Evolutionary conservation across 2,329 filamentous ascomycete genomes (phyloP).

Genomic region (Onygenales sp.): DNA sequence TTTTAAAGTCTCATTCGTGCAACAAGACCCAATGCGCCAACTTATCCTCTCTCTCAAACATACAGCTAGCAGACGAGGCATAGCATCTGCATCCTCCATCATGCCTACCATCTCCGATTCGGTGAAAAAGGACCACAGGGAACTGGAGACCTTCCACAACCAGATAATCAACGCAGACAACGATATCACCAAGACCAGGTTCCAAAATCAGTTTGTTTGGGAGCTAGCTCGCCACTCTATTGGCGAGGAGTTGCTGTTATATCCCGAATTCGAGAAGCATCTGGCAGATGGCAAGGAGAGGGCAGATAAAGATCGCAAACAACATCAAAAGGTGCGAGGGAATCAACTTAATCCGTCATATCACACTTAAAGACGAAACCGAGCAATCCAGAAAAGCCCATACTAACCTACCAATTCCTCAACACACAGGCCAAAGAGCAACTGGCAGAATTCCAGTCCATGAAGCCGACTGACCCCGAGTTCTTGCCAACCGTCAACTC

Average conservation of each 20-base stretch:
- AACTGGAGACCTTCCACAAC: conserved; percentile 34
- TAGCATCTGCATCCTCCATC: neutral
- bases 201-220: conserved; percentile 44
- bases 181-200: conserved; percentile 33
- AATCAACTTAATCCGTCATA: neutral
- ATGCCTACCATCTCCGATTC: conserved; percentile 22
- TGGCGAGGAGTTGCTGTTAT: conserved; percentile 44
- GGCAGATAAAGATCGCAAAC: conserved; percentile 25
- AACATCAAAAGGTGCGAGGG: conserved; percentile 12
- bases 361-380: neutral
- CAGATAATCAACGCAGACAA: conserved; percentile 33
- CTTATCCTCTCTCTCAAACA: neutral
- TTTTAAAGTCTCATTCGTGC: too few species aligned
- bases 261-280: conserved; percentile 45
- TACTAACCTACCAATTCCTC: neutral
- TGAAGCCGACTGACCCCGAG: conserved; percentile 26
- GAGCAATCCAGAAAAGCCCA: neutral
- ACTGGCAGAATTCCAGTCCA: conserved; percentile 39
- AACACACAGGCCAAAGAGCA: conserved; percentile 37
- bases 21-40: neutral
- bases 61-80: neutral
- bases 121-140: conserved; percentile 33
- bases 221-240: conserved; percentile 43
- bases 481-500: conserved; percentile 33
- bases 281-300: conserved; percentile 33